phyloP scores from a whole-genome alignment of 306 rosid species.

The Astragalus membranaceus region DNA sequence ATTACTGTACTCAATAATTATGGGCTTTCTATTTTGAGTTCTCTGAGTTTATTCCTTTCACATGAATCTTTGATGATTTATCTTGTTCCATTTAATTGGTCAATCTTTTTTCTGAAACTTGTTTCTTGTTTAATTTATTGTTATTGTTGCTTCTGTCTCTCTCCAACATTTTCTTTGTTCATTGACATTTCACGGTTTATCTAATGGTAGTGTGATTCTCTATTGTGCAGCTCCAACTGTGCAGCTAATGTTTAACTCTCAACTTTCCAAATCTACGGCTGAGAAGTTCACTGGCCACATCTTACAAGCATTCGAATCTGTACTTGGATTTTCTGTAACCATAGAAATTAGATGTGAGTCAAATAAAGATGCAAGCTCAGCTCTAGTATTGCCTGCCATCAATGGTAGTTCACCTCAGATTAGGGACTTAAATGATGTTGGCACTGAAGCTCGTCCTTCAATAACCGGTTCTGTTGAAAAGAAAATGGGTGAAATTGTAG shows the following conservation, averaged over 20 bases:
- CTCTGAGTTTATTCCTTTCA: background rate
- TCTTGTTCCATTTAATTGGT: background rate
- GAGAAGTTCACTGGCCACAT: slow-evolving; percentile 72
- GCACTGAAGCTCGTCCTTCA: slow-evolving; percentile 33
- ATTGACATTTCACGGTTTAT: slow-evolving; percentile 3
- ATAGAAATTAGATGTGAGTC: slow-evolving; percentile 79
- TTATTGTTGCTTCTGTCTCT: background rate
- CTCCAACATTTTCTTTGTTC: background rate
- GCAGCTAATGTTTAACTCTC: slow-evolving; percentile 74
- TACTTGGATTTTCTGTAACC: slow-evolving; percentile 70
- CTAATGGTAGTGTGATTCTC: slow-evolving; percentile 17
- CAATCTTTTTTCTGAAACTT: background rate
- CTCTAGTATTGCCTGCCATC: slow-evolving; percentile 39
- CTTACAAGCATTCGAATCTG: slow-evolving; percentile 74
- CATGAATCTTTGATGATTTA: background rate
- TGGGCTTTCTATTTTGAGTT: background rate
- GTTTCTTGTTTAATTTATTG: background rate
- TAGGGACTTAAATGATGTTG: slow-evolving; percentile 38
- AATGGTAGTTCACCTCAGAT: slow-evolving; percentile 43
- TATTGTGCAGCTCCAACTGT: slow-evolving; percentile 79
- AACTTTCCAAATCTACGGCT: slow-evolving; percentile 69
- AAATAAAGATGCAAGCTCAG: slow-evolving; percentile 39
- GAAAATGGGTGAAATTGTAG: slow-evolving; percentile 73
- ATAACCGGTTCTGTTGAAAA: slow-evolving; percentile 32
- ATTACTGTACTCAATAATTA: background rate